phyloP scores from a whole-genome alignment of 768 basidiomycete species.

The Rhodotorula sphaerocarpa region DNA sequence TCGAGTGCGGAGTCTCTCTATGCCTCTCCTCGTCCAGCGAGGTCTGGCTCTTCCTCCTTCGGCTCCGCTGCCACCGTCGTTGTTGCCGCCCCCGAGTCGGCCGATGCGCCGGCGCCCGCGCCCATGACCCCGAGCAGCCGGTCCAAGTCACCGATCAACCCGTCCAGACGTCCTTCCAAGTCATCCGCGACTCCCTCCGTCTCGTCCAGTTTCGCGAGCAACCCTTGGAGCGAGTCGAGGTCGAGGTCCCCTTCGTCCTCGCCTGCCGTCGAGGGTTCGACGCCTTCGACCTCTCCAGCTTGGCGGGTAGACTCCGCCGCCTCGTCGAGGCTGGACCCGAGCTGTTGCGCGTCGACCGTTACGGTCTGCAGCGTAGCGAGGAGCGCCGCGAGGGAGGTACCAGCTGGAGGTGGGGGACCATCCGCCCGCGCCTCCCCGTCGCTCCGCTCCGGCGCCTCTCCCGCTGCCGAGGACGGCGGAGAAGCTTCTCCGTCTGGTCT shows the following conservation, averaged over 20 bases:
- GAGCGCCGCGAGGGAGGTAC: conserved; percentile 3
- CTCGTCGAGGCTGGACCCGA: background rate
- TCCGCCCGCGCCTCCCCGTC: no score
- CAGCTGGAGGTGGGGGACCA: background rate
- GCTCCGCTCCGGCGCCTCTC: no score
- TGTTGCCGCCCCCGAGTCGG: no score
- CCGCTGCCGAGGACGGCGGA: no score
- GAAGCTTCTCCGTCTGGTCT: no score
- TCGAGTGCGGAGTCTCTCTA: no score
- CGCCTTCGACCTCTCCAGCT: background rate
- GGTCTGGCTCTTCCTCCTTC: no score
- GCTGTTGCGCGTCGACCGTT: background rate
- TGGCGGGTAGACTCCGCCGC: no score
- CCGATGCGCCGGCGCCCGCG: background rate
- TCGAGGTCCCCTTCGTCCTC: conserved; percentile 5
- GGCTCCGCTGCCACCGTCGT: no score
- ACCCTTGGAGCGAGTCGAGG: background rate
- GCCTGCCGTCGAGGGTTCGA: background rate
- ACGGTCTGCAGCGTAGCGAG: conserved; percentile 1
- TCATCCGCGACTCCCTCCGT: conserved; percentile 11
- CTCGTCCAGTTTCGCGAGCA: conserved; percentile 13
- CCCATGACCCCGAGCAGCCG: conserved; percentile 11
- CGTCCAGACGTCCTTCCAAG: conserved; percentile 21
- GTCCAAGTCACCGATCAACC: conserved; percentile 10
- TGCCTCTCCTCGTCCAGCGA: no score